Evolutionary conservation across 192 early-diverging fungal species (phyloP).

Genomic region (Coemansia sp.): DNA sequence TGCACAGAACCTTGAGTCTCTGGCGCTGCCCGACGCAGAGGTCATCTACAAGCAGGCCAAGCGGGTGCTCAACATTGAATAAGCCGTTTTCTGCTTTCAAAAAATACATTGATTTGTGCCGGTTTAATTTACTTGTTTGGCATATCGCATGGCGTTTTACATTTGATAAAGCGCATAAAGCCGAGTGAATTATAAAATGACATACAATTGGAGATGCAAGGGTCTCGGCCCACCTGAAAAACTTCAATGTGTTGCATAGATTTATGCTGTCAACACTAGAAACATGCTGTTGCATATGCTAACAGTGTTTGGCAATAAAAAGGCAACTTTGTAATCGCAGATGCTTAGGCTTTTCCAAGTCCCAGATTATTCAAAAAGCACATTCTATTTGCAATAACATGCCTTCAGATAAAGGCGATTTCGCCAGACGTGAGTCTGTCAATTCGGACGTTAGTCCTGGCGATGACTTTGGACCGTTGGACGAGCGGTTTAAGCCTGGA

Average conservation of each 20-base stretch:
- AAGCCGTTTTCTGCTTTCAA: conserved; percentile 1
- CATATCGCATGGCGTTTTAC: neutral
- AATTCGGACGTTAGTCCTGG: conserved; percentile 38
- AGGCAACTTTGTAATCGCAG: neutral
- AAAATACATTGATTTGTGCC: neutral
- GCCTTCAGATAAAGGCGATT: conserved; percentile 2
- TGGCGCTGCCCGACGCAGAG: conserved; percentile 78
- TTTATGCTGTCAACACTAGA: neutral
- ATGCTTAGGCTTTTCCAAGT: neutral
- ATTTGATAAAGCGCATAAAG: neutral
- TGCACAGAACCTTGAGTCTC: conserved; percentile 89
- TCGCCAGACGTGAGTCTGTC: conserved; percentile 22
- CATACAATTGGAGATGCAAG: neutral
- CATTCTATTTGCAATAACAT: neutral
- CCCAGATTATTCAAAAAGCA: neutral
- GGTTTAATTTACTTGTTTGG: too few relatives aligned
- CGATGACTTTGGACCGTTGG: conserved; percentile 21
- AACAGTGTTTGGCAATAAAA: neutral
- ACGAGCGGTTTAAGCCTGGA: conserved; percentile 31
- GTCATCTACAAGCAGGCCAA: conserved; percentile 78
- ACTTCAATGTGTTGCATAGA: neutral
- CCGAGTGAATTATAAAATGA: neutral
- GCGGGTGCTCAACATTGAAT: conserved; percentile 57
- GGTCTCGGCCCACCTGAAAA: neutral
- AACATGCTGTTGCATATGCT: neutral